Base-by-base conservation (phyloP, 2,329 filamentous ascomycete genomes). In the Allantophomopsis lycopodina region DNA sequence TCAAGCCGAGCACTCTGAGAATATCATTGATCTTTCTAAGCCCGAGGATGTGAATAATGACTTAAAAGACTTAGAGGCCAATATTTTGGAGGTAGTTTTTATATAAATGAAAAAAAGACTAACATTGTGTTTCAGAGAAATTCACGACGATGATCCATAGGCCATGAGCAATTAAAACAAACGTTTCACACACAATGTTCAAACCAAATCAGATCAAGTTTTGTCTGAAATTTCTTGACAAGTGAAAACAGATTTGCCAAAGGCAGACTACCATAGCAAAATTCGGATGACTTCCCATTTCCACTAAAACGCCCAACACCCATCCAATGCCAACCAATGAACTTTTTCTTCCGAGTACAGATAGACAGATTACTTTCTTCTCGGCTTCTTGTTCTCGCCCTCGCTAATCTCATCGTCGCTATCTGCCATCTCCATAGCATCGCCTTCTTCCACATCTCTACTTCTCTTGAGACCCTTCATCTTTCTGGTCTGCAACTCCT, bases 401-500 rank as follows among this genome's bases (percentile, higher is more conserved):
- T 56, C 50, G 20, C 52, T 52, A 42, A 49, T 56, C n/a, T 55
- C 60, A 42, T 67, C 63, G 49, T 65, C 66, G 42, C 62, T 68
- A 38, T 69, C 67, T 33, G 54, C 60, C 43, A 65, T 64, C 13
- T 53, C 65, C 4, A 64, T 67, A 38, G 71, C 74, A 17, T 66
- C 67, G 33, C 69, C 70, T 38, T 64, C 66, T 38, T 71, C 68
- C 17, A 74, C 63, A 46, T 78, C 78, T 40, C 85, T 75, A 47
- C 72, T 77, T 48, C 91, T 73, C 75, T 96, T 98, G 50, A 98
- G 62, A 49, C 88, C 91, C 77, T 98, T 98, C 88, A 98, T 96
- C 76, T 98, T 98, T 56, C 91, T 79, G 39, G 88, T 93, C 69
- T 98, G 91, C 61, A 98, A 62, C 52, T 82, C 74, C 55, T 69